Evolutionary conservation across 192 early-diverging fungal species (phyloP).

Genomic region (Linnemannia zychae): DNA sequence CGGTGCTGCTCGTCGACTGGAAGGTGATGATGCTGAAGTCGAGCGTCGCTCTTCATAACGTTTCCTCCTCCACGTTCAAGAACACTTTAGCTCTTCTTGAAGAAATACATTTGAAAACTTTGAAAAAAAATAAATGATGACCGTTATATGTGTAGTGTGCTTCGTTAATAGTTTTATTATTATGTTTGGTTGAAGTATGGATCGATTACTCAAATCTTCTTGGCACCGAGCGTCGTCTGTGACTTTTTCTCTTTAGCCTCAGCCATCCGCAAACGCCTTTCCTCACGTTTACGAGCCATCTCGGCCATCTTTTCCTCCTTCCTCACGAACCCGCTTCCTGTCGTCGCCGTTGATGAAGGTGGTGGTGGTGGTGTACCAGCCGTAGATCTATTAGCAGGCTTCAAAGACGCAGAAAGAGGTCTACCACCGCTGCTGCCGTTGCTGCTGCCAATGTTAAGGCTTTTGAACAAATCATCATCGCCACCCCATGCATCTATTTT

Average conservation of each 20-base stretch:
- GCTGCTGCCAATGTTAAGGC: conserved; percentile 15
- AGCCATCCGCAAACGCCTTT: conserved; percentile 64
- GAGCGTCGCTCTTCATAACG: conserved; percentile 21
- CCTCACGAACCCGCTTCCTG: conserved; percentile 21
- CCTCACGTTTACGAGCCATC: conserved; percentile 65
- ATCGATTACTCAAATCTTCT: conserved; percentile 48
- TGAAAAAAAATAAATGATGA: too few relatives aligned
- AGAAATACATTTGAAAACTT: neutral
- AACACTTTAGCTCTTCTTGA: too few relatives aligned
- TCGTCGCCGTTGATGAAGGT: conserved; percentile 11
- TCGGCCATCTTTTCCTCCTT: conserved; percentile 68
- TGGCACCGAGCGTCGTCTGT: conserved; percentile 57
- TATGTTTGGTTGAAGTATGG: neutral
- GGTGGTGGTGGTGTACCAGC: neutral
- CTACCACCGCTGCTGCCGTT: neutral
- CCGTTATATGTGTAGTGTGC: neutral
- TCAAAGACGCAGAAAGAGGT: conserved; percentile 9
- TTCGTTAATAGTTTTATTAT: neutral
- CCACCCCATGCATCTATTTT: conserved; percentile 54
- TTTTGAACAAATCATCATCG: conserved; percentile 53
- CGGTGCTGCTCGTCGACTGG: conserved; percentile 45
- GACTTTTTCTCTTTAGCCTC: conserved; percentile 59
- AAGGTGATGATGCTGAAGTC: conserved; percentile 42
- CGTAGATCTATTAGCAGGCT: conserved; percentile 17
- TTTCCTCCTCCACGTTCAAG: neutral